A percentile compares a stretch with the other conserved stretches of the same genome.
These are phyloP conservation scores for Seminavis robusta DNA, from an alignment of 108 stramenopile genomes.

Conservation along the genomic window DNA sequence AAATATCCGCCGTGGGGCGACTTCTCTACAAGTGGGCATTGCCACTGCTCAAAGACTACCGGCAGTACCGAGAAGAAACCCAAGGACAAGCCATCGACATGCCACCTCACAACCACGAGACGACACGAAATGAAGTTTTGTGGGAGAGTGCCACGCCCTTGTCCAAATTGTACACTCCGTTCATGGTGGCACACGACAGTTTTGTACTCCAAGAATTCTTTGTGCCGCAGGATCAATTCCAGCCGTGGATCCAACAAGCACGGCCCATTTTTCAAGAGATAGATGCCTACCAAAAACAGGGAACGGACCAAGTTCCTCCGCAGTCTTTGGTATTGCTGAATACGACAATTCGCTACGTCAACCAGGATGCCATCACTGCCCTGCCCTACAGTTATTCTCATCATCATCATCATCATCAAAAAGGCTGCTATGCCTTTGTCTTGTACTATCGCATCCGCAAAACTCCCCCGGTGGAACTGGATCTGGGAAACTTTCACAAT, in stretches of 20 bases:
- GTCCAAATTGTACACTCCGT: conserved; percentile 1
- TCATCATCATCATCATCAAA: background rate
- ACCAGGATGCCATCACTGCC: background rate
- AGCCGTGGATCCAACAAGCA: background rate
- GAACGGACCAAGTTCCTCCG: too few relatives aligned
- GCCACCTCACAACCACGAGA: too few relatives aligned
- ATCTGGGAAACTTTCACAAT: background rate
- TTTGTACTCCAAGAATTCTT: conserved; percentile 7
- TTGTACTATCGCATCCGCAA: background rate
- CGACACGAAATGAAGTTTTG: conserved; percentile 5
- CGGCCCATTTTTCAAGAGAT: background rate
- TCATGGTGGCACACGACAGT: background rate
- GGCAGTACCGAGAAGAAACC: too few relatives aligned
- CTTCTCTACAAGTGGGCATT: background rate
- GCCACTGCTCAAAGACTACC: background rate
- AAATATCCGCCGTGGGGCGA: background rate
- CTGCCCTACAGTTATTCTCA: background rate
- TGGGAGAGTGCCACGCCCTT: background rate
- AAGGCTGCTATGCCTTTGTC: background rate
- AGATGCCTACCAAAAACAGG: background rate
- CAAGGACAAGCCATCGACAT: too few relatives aligned
- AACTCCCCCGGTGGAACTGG: background rate
- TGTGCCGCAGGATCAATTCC: background rate
- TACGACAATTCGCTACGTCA: conserved; percentile 3
- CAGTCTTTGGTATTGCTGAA: conserved; percentile 1